Evolutionary conservation across 495 filamentous ascomycete species (phyloP), one percentile per base, ranked within the genome.

Genomic region (Aspergillus diversus): DNA sequence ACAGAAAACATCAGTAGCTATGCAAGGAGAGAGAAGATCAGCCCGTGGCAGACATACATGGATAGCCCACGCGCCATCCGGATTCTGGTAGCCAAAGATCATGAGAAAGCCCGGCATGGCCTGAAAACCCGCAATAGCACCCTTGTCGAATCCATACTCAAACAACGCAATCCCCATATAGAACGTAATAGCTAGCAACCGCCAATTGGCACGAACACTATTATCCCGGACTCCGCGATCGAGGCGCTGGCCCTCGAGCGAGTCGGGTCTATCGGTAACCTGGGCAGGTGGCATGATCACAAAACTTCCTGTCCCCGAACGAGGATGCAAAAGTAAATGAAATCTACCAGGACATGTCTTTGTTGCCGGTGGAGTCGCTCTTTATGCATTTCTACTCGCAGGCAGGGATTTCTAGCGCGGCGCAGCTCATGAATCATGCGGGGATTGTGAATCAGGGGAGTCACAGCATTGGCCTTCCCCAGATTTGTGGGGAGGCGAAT

Each of bases 101-200:
- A 17, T n/a, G 1, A 53, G 50, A 27, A 53, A 53, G 15, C 50
- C 50, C 6, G 50, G 50, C 50, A 53, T 53, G 50, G 50, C 50
- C 50, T 53, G 50, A n/a, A 53, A 53, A 31, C 50, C 50, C 5
- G 50, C 50, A 53, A 53, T 53, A 7, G 50, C 50, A 6, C 50
- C 50, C 13, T 53, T 53, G n/a, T 53, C 50, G 21, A 31, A 53
- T 13, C 50, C 50, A 53, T 53, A 53, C 31, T 53, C n/a, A 53
- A 53, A 53, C 1, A 53, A 21, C 6, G 50, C 17, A 27, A 53
- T 53, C 15, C 50, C 50, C 21, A 53, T 53, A 31, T 53, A 53
- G 50, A 53, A 27, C 1, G 50, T 53, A 21, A 53, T 33, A 27
- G 50, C 50, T 7, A 53, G 21, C 5, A 53, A 7, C 13, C 50